Base-by-base conservation (phyloP, 768 basidiomycete species). In the Psilocybe cyanescens region DNA sequence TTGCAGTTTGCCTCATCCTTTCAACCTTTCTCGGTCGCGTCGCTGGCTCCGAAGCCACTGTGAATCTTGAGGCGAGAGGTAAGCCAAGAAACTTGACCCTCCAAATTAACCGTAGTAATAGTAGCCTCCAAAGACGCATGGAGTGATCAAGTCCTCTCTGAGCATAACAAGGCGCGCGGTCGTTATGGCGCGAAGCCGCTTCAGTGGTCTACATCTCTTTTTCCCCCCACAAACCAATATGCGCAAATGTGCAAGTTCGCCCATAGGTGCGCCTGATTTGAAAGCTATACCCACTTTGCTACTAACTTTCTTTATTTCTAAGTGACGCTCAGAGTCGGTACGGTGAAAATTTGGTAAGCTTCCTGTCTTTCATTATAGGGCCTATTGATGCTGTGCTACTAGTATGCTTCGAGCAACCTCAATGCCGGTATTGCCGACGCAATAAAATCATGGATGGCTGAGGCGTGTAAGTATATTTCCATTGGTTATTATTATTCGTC, bases 311-410 rank as follows among this genome's bases (percentile, higher is more conserved):
- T 35, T 19, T 28, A 12, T 39, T 8, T 37, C 24, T 16, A 37
- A 61, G 61, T 45, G 47, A 58, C n/a, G 48, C 59, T 8, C 47
- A 50, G 37, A 66, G 68, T 7, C 50, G 50, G 12, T 70, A 72
- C 19, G 71, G 71, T 14, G 71, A 72, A 48, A 71, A 71, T 48
- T 57, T 72, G 60, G 70, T 67, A 55, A 17, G 64, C 56, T 24
- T 14, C 55, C 19, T 16, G n/a, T 39, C 39, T 41, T 8, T 59
- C 24, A 24, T 24, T 24, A 24, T 24, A 24, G 24, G 24, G 24
- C 24, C 24, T 24, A 6, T 17, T 5, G 19, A 49, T 66, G 67
- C 24, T 24, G 24, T 24, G 24, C 24, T 24, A 24, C 24, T 62
- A 68, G 49, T 67, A 63, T 19, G 65, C 67, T 19, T 56, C 67